Base-by-base conservation (phyloP, 1,139 yeast species). In the Diutina catenulata region DNA sequence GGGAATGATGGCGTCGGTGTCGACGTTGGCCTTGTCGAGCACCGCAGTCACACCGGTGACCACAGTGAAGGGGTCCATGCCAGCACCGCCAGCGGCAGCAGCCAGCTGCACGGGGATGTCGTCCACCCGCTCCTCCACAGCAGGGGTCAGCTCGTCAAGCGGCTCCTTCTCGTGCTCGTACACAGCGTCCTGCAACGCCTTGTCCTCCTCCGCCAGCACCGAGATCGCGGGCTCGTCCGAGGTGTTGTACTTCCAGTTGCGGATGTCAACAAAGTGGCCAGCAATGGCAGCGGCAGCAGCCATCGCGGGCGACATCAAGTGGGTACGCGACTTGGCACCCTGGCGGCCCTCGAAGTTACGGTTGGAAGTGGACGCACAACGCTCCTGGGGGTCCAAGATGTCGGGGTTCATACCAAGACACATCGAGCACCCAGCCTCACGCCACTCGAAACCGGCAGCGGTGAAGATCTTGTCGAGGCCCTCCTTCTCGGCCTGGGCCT, bases 391-490 rank as follows among this genome's bases (percentile, higher is more conserved):
- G 44, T 80, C 76, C 53, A 91, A 74, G 51, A 91, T 88, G 66
- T 91, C 98, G 31, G 97, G 96, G 64, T 91, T 91, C 98, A 91
- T 91, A 62, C 98, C 98, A 43, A 91, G 74, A 66, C 98, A 91
- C 98, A 91, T 91, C 38, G 97, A 88, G 64, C 98, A 91, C 45
- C 98, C 98, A 46, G 98, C 97, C 66, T 91, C 98, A 68, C 98
- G 81, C 98, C 98, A 91, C 51, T 82, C 87, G 56, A 91, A 91
- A 21, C 95, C 97, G 41, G 98, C 97, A 38, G 76, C 86, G 52
- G 70, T 76, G 52, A 91, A 91, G 43, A 91, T 74, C 66, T 84
- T 83, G 58, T 91, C 93, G 41, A 91, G 72, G 39, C 98, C 98
- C 64, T 91, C 98, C 47, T 65, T 69, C 64, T 91, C 98, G 40